A percentile compares a stretch with the other conserved stretches of the same genome.
Evolutionary conservation across 108 stramenopile genomes (phyloP).

Genomic region (Licmophora abbreviata): DNA sequence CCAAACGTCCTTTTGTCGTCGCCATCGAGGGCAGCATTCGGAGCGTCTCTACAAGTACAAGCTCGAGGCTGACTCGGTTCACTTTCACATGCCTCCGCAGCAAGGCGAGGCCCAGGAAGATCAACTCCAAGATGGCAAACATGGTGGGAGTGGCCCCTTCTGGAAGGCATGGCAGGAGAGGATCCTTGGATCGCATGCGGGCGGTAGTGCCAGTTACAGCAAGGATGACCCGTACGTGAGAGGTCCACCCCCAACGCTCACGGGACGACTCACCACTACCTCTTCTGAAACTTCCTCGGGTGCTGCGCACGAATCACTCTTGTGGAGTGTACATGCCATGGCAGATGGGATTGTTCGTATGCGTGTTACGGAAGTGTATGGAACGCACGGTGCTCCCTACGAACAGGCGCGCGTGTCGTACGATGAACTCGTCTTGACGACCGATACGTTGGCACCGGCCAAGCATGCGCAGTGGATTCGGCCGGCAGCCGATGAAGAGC

Average conservation of each 20-base stretch:
- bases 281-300: constrained; percentile 44
- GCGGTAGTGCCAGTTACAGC: constrained; percentile 2
- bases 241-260: constrained; percentile 56
- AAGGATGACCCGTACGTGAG: constrained; percentile 41
- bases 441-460: constrained; percentile 42
- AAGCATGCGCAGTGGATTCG: constrained; percentile 41
- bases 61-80: constrained; percentile 43
- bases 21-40: constrained; percentile 70
- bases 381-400: constrained; percentile 13
- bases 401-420: constrained; percentile 62
- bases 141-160: constrained; percentile 7
- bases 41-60: constrained; percentile 47
- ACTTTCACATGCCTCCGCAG: constrained; percentile 29
- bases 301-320: constrained; percentile 40
- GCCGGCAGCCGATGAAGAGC: constrained; percentile 14
- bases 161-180: constrained; percentile 39
- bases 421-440: constrained; percentile 78
- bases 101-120: neutral
- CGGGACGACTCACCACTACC: constrained; percentile 48
- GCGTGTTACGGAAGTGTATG: constrained; percentile 67
- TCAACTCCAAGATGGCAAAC: constrained; percentile 1
- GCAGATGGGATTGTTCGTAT: constrained; percentile 73
- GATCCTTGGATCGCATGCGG: too few species aligned
- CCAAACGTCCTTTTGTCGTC: constrained; percentile 95
- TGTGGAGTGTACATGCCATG: constrained; percentile 54